Base-by-base conservation (phyloP, 2,329 filamentous ascomycete species). In the Cordyceps pruinosa region DNA sequence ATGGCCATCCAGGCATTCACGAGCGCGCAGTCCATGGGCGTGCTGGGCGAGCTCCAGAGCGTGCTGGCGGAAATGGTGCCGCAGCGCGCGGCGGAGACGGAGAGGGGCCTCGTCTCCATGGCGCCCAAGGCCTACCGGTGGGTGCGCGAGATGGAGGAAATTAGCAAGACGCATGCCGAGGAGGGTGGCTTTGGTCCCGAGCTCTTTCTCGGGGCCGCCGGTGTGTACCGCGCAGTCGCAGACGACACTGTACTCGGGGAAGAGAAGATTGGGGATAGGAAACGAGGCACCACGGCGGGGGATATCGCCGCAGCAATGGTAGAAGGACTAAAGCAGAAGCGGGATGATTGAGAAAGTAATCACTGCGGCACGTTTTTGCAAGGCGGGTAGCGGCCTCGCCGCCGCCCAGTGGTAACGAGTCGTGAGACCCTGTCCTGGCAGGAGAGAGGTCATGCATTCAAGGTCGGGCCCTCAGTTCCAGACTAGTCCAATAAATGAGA, bases 131-230 rank as follows among this genome's bases (percentile, higher is more conserved):
- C 88, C 19, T 90, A 90, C 68, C 76, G 88, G 12, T 92, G 88
- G 87, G 84, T 89, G 0, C 75, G 78, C 34, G 88, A 91, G 74
- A 90, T 92, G 88, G 79, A 85, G 63, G 84, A 91, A 75, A 90
- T 92, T 65, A 82, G 80, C 4, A 73, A 78, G 58, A 88, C 85
- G 4, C 85, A 89, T 67, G 71, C 72, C 7, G 78, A 81, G 42
- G 84, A 87, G 55, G 86, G 84, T 1, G 86, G 85, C 0, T 89
- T 87, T 67, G 70, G 70, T 5, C 69, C 69, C 12, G 72, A 74
- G 25, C 69, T 86, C 26, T 89, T 89, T 63, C 68, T 72, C 13
- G 80, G 80, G 12, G 80, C 85, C 7, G 85, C 85, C 0, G 77
- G 75, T 30, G 77, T 89, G 7, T 90, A 86, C 66, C 75, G 76